Base-by-base conservation (phyloP, 108 stramenopile species). In the Licmophora abbreviata region DNA sequence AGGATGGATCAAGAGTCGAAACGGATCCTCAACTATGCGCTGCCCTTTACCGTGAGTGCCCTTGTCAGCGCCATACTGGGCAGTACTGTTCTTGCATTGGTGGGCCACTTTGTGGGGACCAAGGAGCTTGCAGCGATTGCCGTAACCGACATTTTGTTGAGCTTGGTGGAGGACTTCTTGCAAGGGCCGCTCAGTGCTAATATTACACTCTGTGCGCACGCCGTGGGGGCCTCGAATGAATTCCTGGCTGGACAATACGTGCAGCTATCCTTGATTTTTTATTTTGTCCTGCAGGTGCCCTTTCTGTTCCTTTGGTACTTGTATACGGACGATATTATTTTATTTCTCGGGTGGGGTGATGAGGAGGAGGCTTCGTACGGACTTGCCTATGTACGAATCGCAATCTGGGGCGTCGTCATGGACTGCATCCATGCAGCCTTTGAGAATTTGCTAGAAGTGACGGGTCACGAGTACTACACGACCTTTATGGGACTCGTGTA, bases 181-280 rank as follows among this genome's bases (percentile, higher is more conserved):
- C 15, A 21, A 21, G 43, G 43, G 17, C 7, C 7, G 7, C 15
- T 44, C 8, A n/a, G 17, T 44, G 43, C 43, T 7, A 44, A 44
- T 44, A 44, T 21, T 21, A 44, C 43, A 8, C 17, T 44, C 15
- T 44, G 43, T 21, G 43, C 43, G 9, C 43, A 44, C 8, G 43
- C 43, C 8, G 22, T 44, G 15, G 43, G 43, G 7, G 43, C 43
- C 8, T 21, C 15, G 20, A 44, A 44, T 21, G 8, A 44, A 8
- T 8, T 15, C 17, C 15, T 44, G 43, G 68, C 72, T 4, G 77
- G 72, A 2, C 69, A 67, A 37, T 71, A 68, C 52, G 42, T 79
- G 7, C 77, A 79, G 40, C 42, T 70, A 24, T 64, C 72, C 1
- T 43, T 73, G 28, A 10, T 70, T 11, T 30, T 79, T 34, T 71